Base-by-base conservation (phyloP, 345 rosid species). In the Boechera retrofracta region DNA sequence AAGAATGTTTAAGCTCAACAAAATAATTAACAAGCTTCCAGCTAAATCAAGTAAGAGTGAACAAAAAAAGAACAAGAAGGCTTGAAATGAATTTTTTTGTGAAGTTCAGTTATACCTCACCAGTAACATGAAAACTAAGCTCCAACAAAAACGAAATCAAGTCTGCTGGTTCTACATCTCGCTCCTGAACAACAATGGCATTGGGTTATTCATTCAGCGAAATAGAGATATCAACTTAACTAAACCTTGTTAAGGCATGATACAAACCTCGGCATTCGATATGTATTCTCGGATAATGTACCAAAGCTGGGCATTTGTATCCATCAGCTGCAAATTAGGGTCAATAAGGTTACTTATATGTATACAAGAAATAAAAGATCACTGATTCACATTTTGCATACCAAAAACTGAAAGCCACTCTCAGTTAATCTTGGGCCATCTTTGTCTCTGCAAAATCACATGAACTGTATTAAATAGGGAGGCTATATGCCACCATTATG, bases 351-450 rank as follows among this genome's bases (percentile, higher is more conserved):
- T 69, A 82, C 21, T 71, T 45, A 57, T 42, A 78, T 67, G 10
- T 67, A 71, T n/a, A 48, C 64, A 64, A 13, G 39, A 11, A 49
- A 54, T 28, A 47, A 56, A 59, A 81, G 77, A 52, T 45, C 64
- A 64, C 32, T 78, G 63, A 74, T 62, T 76, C 73, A 75, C 28
- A 39, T 49, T 29, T 72, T 58, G 62, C 92, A 71, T 87, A 95
- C 98, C 98, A 95, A 83, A 86, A 95, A 95, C 83, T 95, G 99
- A 81, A 95, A 95, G 80, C 98, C 98, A 83, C 90, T 84, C 86
- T 95, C 98, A 16, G 97, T 89, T 81, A 95, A 83, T 70, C 89
- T 87, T 42, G 94, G 88, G 77, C 85, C 85, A 61, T 92, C 96
- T 85, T 77, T 92, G 54, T 94, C 97, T 86, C 99, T 90, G 86